phyloP scores from a whole-genome alignment of 176 grass and related monocot genomes.

The Saccharum officinarum region DNA sequence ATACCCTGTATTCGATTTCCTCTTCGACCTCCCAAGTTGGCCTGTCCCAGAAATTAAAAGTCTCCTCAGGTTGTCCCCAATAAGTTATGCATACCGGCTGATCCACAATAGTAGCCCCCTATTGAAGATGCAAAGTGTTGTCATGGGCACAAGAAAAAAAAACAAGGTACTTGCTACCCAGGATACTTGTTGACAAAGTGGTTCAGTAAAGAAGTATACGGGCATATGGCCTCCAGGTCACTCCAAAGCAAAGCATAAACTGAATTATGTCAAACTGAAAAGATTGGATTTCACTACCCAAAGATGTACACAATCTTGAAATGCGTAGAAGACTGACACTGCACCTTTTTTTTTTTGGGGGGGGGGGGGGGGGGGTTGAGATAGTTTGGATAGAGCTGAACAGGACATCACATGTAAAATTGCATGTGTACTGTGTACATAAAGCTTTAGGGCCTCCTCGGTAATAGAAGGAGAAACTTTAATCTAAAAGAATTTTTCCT shows the following conservation, averaged over 20 bases:
- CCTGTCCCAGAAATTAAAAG: constrained; percentile 73
- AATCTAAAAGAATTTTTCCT: background rate
- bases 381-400: background rate
- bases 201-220: background rate
- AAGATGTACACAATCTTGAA: constrained; percentile 7
- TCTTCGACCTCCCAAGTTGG: constrained; percentile 65
- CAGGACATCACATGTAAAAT: background rate
- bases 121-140: background rate
- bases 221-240: background rate
- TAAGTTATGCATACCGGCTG: constrained; percentile 85
- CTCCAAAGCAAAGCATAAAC: background rate
- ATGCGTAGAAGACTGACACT: background rate
- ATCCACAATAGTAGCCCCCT: constrained; percentile 98
- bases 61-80: constrained; percentile 71
- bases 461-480: background rate
- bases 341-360: background rate
- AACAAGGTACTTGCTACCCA: background rate
- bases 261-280: constrained; percentile 6
- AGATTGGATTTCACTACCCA: background rate
- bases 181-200: background rate
- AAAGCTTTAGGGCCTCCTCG: background rate
- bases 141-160: background rate
- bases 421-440: constrained; percentile 18
- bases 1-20: constrained; percentile 65
- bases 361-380: background rate